These are phyloP conservation scores for Primulina tabacum DNA, from an alignment of 257 asterid species.

Conservation along the genomic window DNA sequence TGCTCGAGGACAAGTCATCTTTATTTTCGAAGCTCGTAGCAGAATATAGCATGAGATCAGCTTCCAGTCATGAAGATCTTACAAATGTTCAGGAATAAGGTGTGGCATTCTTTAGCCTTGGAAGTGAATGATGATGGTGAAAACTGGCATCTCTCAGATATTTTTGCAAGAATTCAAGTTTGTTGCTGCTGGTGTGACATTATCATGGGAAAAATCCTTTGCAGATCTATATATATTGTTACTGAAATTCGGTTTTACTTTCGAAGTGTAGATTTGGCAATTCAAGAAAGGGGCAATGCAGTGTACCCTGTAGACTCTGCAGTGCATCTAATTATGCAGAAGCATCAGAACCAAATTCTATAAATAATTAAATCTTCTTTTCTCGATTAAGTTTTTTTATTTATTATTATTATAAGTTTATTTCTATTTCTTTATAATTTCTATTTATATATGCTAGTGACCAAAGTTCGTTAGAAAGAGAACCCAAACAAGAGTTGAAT, in stretches of 20 bases:
- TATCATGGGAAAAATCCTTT: neutral
- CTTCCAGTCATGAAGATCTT: conserved; percentile 44
- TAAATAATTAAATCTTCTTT: no score
- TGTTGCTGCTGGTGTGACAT: neutral
- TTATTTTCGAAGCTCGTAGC: conserved; percentile 79
- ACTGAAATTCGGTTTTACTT: neutral
- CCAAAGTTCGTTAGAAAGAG: no score
- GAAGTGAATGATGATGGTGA: conserved; percentile 19
- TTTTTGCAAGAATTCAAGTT: neutral
- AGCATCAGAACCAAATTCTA: neutral
- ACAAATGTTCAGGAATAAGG: conserved; percentile 2
- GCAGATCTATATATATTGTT: neutral
- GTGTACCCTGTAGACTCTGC: no score
- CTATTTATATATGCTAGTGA: no score
- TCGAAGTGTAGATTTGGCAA: neutral
- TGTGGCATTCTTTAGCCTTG: neutral
- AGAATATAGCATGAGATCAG: conserved; percentile 82
- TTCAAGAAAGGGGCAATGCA: neutral
- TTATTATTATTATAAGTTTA: no score
- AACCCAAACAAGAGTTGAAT: no score
- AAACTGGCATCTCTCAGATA: neutral
- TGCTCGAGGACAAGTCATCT: conserved; percentile 65
- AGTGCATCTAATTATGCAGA: no score
- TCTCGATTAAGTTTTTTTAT: neutral
- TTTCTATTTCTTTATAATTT: no score